Conservation (phyloP, 2,329 filamentous ascomycete genomes). For the Fusarium sp. region DNA sequence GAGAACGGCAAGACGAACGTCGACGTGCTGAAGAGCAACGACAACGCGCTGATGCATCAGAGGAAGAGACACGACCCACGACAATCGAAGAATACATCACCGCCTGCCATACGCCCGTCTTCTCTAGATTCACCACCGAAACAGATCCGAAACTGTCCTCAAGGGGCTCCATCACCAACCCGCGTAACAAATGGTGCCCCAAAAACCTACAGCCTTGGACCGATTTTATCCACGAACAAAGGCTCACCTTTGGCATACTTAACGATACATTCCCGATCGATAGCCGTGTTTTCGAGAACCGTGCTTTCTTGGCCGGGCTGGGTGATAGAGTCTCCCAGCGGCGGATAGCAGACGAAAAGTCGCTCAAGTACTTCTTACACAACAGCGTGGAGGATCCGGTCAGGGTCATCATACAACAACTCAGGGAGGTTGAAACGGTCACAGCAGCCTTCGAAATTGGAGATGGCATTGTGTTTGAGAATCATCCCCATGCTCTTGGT, state of each 20-base stretch:
- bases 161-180: background rate
- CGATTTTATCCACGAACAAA: background rate
- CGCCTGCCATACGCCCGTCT: background rate
- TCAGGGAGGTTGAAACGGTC: constrained; percentile 38
- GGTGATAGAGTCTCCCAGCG: background rate
- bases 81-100: background rate
- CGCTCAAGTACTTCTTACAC: constrained; percentile 45
- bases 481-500: constrained; percentile 43
- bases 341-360: constrained; percentile 38
- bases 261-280: background rate
- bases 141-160: background rate
- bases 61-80: background rate
- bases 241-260: background rate
- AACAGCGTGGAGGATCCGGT: constrained; percentile 47
- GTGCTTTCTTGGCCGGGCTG: background rate
- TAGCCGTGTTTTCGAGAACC: background rate
- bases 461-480: constrained; percentile 48
- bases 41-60: background rate
- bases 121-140: background rate
- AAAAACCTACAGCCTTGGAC: background rate
- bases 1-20: background rate
- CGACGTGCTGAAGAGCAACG: background rate
- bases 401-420: constrained; percentile 43
- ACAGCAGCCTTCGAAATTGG: constrained; percentile 40
- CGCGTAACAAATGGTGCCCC: background rate